Evolutionary conservation across 225 moss, liverwort and hornwort species (phyloP), one percentile per base, ranked within the genome.

Genomic region (Polytrichum commune): DNA sequence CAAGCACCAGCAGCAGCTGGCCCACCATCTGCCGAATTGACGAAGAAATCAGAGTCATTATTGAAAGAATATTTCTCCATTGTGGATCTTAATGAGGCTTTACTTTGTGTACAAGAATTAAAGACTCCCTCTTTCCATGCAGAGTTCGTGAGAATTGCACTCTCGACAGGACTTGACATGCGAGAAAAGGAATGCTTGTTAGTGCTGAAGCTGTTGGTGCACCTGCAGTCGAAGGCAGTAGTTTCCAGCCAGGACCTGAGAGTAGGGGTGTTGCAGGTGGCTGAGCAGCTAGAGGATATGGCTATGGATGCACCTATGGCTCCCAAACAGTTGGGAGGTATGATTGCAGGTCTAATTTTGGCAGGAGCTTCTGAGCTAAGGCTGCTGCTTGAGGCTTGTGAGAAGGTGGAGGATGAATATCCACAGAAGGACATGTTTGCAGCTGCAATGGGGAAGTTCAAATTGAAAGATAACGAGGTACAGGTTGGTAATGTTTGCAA

Each of bases 231-330:
- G 13, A 79, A 87, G 66, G 84, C 82, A 55, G 78, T 82, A 8
- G 64, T 90, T 7, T 84, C 86, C 10, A 75, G 73, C 64, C 79
- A 78, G 53, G 76, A 84, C 58, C 63, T 90, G 81, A 80, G 76
- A 63, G 80, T 70, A 69, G 90, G 90, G 9, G 82, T 87, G 57
- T 22, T 87, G 26, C 71, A 53, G 62, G 58, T 82, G 22, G 82
- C 84, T 5, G 86, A 84, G 76, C 78, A 86, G 76, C 72, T 90
- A 53, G 90, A 87, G 66, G 90, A 90, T 35, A 68, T 90, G 69
- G 84, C 83, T 0, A 79, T 90, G 67, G 90, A 90, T 69, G 86
- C 84, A 13, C 90, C 90, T 5, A 56, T 84, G 76, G 90, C 90
- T 46, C 84, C 86, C 27, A 90, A 82, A 74, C 82, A 82, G 22